These are phyloP conservation scores for Leishmania turanica DNA, from an alignment of 208 protist genomes.

Conservation along the genomic window DNA sequence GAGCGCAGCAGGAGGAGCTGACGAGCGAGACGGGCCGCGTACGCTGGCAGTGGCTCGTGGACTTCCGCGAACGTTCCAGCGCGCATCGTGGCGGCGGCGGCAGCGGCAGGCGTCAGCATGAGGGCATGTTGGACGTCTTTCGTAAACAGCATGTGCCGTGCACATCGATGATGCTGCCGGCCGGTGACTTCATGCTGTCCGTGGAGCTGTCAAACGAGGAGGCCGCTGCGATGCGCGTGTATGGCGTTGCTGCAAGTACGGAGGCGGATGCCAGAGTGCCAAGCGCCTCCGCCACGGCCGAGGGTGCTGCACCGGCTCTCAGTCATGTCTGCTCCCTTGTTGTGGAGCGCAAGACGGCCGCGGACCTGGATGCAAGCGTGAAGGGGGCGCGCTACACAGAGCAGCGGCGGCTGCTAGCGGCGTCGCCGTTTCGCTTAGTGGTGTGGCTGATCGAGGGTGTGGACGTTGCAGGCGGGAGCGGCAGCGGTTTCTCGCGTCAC, in stretches of 20 bases:
- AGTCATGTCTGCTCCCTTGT: slow-evolving; percentile 51
- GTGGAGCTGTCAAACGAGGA: slow-evolving; percentile 25
- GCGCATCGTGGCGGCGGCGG: slow-evolving; percentile 23
- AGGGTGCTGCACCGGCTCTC: slow-evolving; percentile 4
- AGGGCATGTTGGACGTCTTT: slow-evolving; percentile 46
- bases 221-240: background rate
- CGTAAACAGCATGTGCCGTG: slow-evolving; percentile 40
- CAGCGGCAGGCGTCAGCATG: slow-evolving; percentile 32
- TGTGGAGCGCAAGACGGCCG: slow-evolving; percentile 83
- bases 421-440: slow-evolving; percentile 52
- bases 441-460: slow-evolving; percentile 80
- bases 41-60: slow-evolving; percentile 68
- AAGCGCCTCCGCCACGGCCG: background rate
- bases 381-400: slow-evolving; percentile 64
- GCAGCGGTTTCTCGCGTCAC: background rate
- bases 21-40: slow-evolving; percentile 13
- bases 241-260: background rate
- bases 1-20: slow-evolving; percentile 9
- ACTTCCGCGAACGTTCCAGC: slow-evolving; percentile 62
- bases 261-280: background rate
- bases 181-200: slow-evolving; percentile 73
- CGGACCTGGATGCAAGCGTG: slow-evolving; percentile 74
- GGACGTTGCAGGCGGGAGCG: slow-evolving; percentile 9
- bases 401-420: slow-evolving; percentile 66
- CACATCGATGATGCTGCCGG: slow-evolving; percentile 54